These are phyloP conservation scores for Mallotus repandus DNA, from an alignment of 441 rosid species.

Conservation along the genomic window DNA sequence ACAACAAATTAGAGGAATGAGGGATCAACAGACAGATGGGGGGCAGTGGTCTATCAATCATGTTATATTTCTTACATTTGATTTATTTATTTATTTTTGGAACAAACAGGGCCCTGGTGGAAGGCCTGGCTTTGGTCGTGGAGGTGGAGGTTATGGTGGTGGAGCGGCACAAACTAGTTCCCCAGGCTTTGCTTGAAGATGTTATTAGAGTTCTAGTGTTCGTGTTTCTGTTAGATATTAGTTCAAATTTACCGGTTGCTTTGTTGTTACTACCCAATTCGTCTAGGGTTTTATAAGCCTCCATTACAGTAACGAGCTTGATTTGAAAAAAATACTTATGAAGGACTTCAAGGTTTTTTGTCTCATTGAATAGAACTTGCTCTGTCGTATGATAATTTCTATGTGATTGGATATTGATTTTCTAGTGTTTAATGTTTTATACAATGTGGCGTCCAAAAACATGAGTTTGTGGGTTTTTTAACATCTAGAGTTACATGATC, in stretches of 20 bases:
- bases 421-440: too few relatives aligned
- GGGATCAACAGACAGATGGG: too few relatives aligned
- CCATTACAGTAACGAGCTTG: conserved; percentile 7
- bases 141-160: conserved; percentile 66
- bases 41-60: too few relatives aligned
- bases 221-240: neutral
- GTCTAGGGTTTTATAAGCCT: conserved; percentile 4
- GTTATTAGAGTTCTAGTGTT: neutral
- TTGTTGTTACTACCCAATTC: neutral
- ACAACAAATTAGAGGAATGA: too few relatives aligned
- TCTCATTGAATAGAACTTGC: neutral
- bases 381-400: too few relatives aligned
- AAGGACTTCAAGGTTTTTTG: neutral
- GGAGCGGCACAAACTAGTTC: conserved; percentile 55
- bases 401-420: too few relatives aligned
- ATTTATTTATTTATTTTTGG: neutral
- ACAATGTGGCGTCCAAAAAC: too few relatives aligned
- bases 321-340: conserved; percentile 13
- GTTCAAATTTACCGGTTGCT: conserved; percentile 3
- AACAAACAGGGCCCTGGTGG: conserved; percentile 57
- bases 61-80: neutral
- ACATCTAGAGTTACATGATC: too few relatives aligned
- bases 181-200: conserved; percentile 44
- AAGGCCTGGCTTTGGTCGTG: conserved; percentile 81
- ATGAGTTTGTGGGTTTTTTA: too few relatives aligned